Evolutionary conservation across 2,329 filamentous ascomycete genomes (phyloP).

Genomic region (Chrysoporthe puriensis): DNA sequence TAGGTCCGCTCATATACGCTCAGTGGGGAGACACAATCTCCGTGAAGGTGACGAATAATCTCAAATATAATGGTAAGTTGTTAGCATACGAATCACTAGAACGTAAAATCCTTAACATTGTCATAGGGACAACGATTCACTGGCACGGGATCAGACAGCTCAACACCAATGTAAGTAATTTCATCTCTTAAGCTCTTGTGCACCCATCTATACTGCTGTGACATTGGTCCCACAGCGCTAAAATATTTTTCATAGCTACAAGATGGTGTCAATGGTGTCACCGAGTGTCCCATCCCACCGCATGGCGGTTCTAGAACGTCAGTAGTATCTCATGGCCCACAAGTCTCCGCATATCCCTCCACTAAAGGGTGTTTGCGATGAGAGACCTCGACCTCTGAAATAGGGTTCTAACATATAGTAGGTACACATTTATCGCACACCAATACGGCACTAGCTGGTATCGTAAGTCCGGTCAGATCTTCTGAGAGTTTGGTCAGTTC

Average conservation of each 20-base stretch:
- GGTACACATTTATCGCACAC: constrained; percentile 42
- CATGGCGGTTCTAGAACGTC: constrained; percentile 33
- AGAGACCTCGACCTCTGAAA: neutral
- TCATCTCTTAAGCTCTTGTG: neutral
- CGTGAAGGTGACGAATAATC: constrained; percentile 68
- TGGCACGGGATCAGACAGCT: constrained; percentile 54
- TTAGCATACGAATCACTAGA: neutral
- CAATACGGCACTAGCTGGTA: constrained; percentile 48
- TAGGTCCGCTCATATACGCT: constrained; percentile 57
- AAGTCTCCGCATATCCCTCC: neutral
- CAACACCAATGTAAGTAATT: constrained; percentile 37
- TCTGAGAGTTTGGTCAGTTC: neutral
- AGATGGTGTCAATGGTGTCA: constrained; percentile 50
- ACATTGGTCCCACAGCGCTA: neutral
- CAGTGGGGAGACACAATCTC: constrained; percentile 57
- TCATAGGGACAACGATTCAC: constrained; percentile 47
- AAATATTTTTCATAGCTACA: constrained; percentile 36
- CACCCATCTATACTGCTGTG: neutral
- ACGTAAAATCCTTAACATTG: neutral
- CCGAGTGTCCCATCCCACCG: constrained; percentile 47
- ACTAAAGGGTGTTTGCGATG: neutral
- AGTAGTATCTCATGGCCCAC: neutral
- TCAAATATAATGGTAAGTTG: constrained; percentile 47
- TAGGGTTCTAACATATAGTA: neutral
- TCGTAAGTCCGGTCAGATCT: constrained; percentile 30